These are phyloP conservation scores for Astragalus glycyphyllos DNA, from an alignment of 306 rosid genomes.

Conservation along the genomic window DNA sequence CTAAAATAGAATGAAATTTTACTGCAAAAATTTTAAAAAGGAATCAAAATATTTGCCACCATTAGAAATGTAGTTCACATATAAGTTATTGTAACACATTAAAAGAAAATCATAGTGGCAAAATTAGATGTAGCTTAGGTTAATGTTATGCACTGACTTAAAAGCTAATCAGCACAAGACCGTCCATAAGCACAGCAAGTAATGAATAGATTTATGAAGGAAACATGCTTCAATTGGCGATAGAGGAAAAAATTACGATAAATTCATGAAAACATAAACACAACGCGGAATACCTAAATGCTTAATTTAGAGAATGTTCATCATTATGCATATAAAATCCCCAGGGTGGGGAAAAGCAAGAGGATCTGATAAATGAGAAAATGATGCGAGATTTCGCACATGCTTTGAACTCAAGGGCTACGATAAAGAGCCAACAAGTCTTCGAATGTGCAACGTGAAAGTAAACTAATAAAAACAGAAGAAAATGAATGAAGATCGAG, in stretches of 20 bases:
- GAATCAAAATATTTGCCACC: constrained; percentile 45
- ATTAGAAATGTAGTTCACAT: constrained; percentile 14
- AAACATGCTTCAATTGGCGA: background rate
- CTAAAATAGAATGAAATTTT: background rate
- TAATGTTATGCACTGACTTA: constrained; percentile 61
- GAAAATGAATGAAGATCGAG: background rate
- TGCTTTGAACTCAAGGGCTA: constrained; percentile 65
- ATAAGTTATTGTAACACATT: background rate
- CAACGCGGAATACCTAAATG: background rate
- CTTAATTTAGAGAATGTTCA: constrained; percentile 44
- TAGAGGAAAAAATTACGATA: background rate
- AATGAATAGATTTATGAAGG: background rate
- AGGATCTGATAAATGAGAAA: constrained; percentile 43
- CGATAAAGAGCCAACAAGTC: constrained; percentile 54
- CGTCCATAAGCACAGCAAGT: constrained; percentile 67
- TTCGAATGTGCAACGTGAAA: constrained; percentile 89
- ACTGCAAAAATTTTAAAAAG: background rate
- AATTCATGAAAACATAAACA: background rate
- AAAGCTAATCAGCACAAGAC: constrained; percentile 60
- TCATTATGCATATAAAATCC: constrained; percentile 57
- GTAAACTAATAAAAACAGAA: background rate
- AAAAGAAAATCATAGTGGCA: constrained; percentile 41
- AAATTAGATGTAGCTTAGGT: constrained; percentile 65
- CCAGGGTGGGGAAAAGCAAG: constrained; percentile 23
- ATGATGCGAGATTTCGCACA: constrained; percentile 68